A percentile compares a stretch with the other conserved stretches of the same genome.
Evolutionary conservation across 2,329 filamentous ascomycete genomes (phyloP).

Genomic region (Harringtonia aguacate): DNA sequence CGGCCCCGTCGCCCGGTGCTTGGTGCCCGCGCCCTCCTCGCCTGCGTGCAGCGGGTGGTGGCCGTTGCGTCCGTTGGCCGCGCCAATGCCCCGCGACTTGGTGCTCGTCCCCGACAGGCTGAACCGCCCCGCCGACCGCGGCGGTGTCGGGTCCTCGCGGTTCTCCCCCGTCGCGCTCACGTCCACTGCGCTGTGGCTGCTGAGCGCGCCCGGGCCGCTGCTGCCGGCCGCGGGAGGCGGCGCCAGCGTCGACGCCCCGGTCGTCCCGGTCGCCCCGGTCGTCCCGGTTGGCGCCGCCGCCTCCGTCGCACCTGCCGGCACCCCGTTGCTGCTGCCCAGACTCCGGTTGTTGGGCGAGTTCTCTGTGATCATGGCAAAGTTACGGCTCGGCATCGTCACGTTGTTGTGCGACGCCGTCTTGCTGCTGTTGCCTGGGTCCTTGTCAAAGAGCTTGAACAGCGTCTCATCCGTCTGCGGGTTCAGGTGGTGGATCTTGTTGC

Average conservation of each 20-base stretch:
- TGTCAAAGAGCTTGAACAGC: conserved; percentile 82
- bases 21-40: conserved; percentile 67
- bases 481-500: conserved; percentile 72
- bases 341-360: conserved; percentile 55
- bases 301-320: not conserved
- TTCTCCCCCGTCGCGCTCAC: conserved; percentile 2
- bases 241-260: not conserved
- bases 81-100: conserved; percentile 1
- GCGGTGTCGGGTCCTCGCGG: conserved; percentile 1
- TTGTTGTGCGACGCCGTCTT: conserved; percentile 70
- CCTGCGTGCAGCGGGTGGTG: conserved; percentile 64
- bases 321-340: not conserved
- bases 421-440: conserved; percentile 67
- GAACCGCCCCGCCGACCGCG: conserved; percentile 12
- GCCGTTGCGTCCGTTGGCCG: conserved; percentile 33
- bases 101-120: conserved; percentile 8
- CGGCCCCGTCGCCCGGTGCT: conserved; percentile 60
- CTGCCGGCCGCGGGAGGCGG: not conserved
- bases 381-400: conserved; percentile 84
- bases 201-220: conserved; percentile 1
- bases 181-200: not conserved
- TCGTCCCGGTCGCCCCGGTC: not conserved
- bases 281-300: not conserved
- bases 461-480: conserved; percentile 76
- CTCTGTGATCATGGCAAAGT: conserved; percentile 85